phyloP scores from a whole-genome alignment of 805 yeast genomes.

The Metschnikowia similis region DNA sequence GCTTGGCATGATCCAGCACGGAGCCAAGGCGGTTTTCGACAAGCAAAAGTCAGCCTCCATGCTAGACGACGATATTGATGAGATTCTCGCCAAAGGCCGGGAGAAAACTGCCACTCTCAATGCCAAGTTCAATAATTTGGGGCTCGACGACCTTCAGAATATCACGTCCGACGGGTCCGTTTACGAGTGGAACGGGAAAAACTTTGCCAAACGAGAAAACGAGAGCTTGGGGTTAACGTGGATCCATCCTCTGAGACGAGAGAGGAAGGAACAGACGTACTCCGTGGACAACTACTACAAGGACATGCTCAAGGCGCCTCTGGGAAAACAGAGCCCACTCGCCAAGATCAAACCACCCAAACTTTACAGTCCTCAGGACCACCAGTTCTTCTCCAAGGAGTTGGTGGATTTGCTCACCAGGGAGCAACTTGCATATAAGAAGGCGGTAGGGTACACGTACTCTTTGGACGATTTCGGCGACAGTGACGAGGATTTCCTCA shows the following conservation, averaged over 20 bases:
- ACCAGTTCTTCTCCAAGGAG: slow-evolving; percentile 63
- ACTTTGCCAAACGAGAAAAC: slow-evolving; percentile 56
- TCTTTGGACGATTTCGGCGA: slow-evolving; percentile 59
- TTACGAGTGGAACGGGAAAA: slow-evolving; percentile 95
- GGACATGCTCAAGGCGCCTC: slow-evolving; percentile 50
- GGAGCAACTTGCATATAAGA: slow-evolving; percentile 63
- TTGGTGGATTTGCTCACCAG: slow-evolving; percentile 51
- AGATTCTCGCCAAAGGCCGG: slow-evolving; percentile 73
- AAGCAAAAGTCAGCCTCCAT: slow-evolving; percentile 25
- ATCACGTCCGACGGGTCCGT: slow-evolving; percentile 86
- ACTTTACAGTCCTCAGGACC: slow-evolving; percentile 59
- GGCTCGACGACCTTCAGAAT: slow-evolving; percentile 89
- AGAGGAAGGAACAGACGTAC: slow-evolving; percentile 73
- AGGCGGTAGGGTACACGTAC: slow-evolving; percentile 54
- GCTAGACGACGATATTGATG: slow-evolving; percentile 73
- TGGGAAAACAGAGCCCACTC: slow-evolving; percentile 7
- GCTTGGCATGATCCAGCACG: slow-evolving; percentile 93
- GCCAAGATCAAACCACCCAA: slow-evolving; percentile 30
- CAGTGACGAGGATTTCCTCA: slow-evolving; percentile 43
- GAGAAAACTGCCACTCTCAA: slow-evolving; percentile 75
- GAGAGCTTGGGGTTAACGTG: slow-evolving; percentile 44
- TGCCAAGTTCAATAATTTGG: slow-evolving; percentile 77
- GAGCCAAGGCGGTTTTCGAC: slow-evolving; percentile 86
- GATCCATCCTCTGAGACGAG: slow-evolving; percentile 74
- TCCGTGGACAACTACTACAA: slow-evolving; percentile 73